phyloP scores from a whole-genome alignment of 306 rosid species.

The Parietaria judaica region DNA sequence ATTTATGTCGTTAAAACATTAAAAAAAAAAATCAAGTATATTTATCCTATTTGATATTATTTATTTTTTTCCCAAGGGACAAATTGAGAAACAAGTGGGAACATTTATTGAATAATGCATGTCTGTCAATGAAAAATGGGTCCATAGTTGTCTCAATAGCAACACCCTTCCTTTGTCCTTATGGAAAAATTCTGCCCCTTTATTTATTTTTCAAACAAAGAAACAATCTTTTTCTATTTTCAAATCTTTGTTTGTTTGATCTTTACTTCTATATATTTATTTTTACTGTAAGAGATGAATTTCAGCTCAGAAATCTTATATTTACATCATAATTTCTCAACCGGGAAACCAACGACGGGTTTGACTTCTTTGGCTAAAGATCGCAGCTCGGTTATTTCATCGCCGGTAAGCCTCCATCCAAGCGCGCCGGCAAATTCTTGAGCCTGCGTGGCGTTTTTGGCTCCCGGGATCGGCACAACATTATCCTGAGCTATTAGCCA shows the following conservation, averaged over 20 bases:
- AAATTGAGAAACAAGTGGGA: neutral
- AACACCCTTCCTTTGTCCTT: neutral
- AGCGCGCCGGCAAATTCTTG: conserved; percentile 69
- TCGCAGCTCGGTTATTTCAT: conserved; percentile 60
- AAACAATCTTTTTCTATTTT: neutral
- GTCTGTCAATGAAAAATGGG: neutral
- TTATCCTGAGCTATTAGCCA: conserved; percentile 83
- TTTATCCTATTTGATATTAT: too few species aligned
- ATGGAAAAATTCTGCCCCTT: neutral
- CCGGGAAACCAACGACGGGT: conserved; percentile 74
- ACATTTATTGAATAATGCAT: neutral
- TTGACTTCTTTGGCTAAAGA: conserved; percentile 54
- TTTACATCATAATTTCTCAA: conserved; percentile 48
- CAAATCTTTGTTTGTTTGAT: neutral
- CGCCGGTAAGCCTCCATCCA: conserved; percentile 65
- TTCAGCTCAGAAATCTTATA: neutral
- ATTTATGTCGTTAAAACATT: too few species aligned
- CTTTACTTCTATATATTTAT: neutral
- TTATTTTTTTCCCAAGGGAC: neutral
- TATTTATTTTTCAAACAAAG: neutral
- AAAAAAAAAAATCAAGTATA: too few species aligned
- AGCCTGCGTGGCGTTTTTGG: conserved; percentile 82
- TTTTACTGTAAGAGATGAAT: neutral
- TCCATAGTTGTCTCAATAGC: conserved; percentile 2
- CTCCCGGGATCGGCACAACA: conserved; percentile 92